Percentiles rank a stretch among this genome's conserved stretches.
These are phyloP conservation scores for Pseudoperonospora humuli DNA, from an alignment of 352 stramenopile species.

Conservation along the genomic window DNA sequence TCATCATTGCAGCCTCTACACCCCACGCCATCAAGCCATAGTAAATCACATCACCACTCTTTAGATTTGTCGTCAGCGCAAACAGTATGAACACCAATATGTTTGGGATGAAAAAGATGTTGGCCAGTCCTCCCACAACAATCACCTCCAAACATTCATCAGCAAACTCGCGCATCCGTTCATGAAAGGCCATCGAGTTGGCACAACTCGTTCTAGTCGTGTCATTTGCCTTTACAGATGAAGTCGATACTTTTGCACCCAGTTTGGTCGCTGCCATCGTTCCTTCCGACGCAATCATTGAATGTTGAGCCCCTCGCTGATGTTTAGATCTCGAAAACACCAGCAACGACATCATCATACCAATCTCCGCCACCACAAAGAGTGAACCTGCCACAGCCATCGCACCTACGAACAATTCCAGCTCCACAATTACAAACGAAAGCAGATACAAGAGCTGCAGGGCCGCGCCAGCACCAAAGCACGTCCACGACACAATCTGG, in stretches of 20 bases:
- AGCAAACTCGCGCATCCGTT: slow-evolving; percentile 33
- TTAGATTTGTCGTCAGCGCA: slow-evolving; percentile 36
- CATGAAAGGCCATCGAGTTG: slow-evolving; percentile 12
- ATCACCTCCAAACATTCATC: slow-evolving; percentile 50
- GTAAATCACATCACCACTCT: slow-evolving; percentile 22
- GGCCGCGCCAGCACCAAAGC: slow-evolving; percentile 57
- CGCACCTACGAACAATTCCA: slow-evolving; percentile 72
- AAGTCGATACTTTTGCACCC: too few relatives aligned
- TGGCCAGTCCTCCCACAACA: slow-evolving; percentile 41
- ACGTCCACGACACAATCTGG: slow-evolving; percentile 74
- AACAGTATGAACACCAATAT: slow-evolving; percentile 49
- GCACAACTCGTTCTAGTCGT: background rate
- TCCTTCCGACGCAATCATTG: background rate
- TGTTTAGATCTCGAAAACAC: too few relatives aligned
- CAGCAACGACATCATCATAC: slow-evolving; percentile 79
- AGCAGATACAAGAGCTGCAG: slow-evolving; percentile 70
- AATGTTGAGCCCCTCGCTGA: slow-evolving; percentile 7
- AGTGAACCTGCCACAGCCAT: slow-evolving; percentile 56
- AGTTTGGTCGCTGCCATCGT: too few relatives aligned
- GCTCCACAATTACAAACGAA: slow-evolving; percentile 67
- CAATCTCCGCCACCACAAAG: slow-evolving; percentile 58
- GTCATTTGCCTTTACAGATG: slow-evolving; percentile 1
- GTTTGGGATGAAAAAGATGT: slow-evolving; percentile 60
- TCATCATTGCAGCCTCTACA: slow-evolving; percentile 48
- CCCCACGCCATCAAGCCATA: slow-evolving; percentile 32